phyloP scores from a whole-genome alignment of 129 eudicot genomes.

The Escallonia herrerae region DNA sequence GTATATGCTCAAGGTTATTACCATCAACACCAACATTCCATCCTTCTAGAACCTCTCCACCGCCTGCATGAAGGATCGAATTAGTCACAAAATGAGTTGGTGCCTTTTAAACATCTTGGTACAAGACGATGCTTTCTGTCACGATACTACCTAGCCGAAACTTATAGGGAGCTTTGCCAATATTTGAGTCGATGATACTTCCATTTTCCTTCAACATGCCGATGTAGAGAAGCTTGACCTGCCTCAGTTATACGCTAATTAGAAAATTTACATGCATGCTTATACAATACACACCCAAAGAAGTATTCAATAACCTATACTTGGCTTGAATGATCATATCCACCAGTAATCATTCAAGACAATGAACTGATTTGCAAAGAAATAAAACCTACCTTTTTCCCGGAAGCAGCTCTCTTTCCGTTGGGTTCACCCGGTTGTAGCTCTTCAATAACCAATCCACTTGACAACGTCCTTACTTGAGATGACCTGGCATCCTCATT shows the following conservation, averaged over 20 bases:
- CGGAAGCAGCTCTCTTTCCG: constrained; percentile 69
- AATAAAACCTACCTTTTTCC: constrained; percentile 66
- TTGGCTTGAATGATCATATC: not conserved
- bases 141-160: constrained; percentile 65
- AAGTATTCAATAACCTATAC: not conserved
- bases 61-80: constrained; percentile 38
- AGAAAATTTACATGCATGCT: no score
- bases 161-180: constrained; percentile 51
- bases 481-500: constrained; percentile 13
- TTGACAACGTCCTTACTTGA: constrained; percentile 45
- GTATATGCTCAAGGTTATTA: constrained; percentile 22
- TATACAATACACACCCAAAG: constrained; percentile 1
- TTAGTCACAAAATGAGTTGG: not conserved
- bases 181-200: constrained; percentile 49
- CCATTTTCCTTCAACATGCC: constrained; percentile 71
- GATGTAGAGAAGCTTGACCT: constrained; percentile 70
- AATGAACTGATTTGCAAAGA: not conserved
- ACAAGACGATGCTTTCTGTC: not conserved
- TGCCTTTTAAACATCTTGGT: not conserved
- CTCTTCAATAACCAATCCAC: constrained; percentile 68
- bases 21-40: constrained; percentile 81
- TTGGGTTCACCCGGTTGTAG: constrained; percentile 44
- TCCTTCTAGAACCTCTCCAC: constrained; percentile 50
- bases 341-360: not conserved
- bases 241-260: not conserved